These are phyloP conservation scores for Chionographis japonica DNA, from an alignment of 106 monocot species.

Conservation along the genomic window DNA sequence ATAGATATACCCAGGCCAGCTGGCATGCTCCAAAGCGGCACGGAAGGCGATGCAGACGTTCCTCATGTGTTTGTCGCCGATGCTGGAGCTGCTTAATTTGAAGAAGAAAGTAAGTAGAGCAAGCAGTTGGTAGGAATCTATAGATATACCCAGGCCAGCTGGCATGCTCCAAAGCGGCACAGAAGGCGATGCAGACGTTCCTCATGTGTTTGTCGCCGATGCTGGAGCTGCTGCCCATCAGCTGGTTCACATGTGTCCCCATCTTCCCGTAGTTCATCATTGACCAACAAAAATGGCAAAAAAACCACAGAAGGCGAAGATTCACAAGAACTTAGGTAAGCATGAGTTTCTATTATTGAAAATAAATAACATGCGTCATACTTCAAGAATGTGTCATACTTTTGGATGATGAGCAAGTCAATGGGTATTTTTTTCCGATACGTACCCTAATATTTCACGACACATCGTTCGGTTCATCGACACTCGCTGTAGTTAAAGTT, in stretches of 20 bases:
- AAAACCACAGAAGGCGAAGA: too few relatives aligned
- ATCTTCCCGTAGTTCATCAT: conserved; percentile 32
- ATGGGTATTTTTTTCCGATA: too few relatives aligned
- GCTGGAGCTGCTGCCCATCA: conserved; percentile 48
- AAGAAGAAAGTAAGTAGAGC: too few relatives aligned
- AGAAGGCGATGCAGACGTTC: conserved; percentile 25
- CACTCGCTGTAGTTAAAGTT: too few relatives aligned
- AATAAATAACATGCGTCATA: too few relatives aligned
- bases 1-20: conserved; percentile 38
- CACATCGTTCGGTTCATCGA: too few relatives aligned
- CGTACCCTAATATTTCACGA: too few relatives aligned
- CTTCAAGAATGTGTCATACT: too few relatives aligned
- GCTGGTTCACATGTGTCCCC: conserved; percentile 26
- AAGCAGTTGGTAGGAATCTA: too few relatives aligned
- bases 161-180: conserved; percentile 27
- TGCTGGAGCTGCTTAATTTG: background rate
- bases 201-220: conserved; percentile 31
- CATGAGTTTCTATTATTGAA: too few relatives aligned
- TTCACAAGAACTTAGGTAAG: too few relatives aligned
- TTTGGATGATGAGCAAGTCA: too few relatives aligned
- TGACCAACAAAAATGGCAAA: background rate
- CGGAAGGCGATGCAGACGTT: conserved; percentile 33
- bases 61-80: conserved; percentile 29
- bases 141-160: conserved; percentile 24
- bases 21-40: conserved; percentile 28